A percentile compares a stretch with the other conserved stretches of the same genome.
Conservation (phyloP, 129 eudicot species). For the Centella asiatica region DNA sequence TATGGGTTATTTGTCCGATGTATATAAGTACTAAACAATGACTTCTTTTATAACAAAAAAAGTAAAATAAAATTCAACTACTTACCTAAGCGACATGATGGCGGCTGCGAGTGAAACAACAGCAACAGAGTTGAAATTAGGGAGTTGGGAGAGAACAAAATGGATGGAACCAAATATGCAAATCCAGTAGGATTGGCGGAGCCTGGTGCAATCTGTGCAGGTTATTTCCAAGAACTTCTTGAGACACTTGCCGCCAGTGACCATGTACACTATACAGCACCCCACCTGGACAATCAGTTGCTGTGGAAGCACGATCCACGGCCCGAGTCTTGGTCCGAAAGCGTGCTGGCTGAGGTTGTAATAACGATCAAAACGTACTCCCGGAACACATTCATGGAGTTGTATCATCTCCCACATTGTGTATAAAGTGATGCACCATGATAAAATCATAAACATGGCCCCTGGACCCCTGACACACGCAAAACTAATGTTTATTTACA, state of each 20-base stretch:
- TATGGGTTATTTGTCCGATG: too few relatives aligned
- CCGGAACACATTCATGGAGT: constrained; percentile 68
- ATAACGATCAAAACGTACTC: constrained; percentile 66
- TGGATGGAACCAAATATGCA: constrained; percentile 68
- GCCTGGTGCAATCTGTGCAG: constrained; percentile 48
- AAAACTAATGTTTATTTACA: too few relatives aligned
- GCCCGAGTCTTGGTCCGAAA: constrained; percentile 76
- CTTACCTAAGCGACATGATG: constrained; percentile 74
- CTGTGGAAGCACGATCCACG: constrained; percentile 84
- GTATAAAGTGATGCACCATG: constrained; percentile 77
- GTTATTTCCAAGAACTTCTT: constrained; percentile 76
- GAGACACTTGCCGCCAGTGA: constrained; percentile 88
- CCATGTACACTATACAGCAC: constrained; percentile 81
- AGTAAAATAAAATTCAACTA: not conserved
- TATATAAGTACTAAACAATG: too few relatives aligned
- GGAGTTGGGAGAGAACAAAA: constrained; percentile 77
- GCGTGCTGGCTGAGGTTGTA: constrained; percentile 61
- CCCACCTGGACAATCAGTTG: constrained; percentile 84
- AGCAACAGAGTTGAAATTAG: constrained; percentile 76
- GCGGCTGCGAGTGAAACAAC: constrained; percentile 93
- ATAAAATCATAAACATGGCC: constrained; percentile 47
- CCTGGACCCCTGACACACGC: constrained; percentile 74
- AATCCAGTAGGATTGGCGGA: constrained; percentile 72
- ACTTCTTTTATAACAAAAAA: too few relatives aligned
- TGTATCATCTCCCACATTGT: constrained; percentile 84